A percentile compares a stretch with the other conserved stretches of the same genome.
These are phyloP conservation scores for Russula sp. DNA, from an alignment of 768 basidiomycete species.

Conservation along the genomic window DNA sequence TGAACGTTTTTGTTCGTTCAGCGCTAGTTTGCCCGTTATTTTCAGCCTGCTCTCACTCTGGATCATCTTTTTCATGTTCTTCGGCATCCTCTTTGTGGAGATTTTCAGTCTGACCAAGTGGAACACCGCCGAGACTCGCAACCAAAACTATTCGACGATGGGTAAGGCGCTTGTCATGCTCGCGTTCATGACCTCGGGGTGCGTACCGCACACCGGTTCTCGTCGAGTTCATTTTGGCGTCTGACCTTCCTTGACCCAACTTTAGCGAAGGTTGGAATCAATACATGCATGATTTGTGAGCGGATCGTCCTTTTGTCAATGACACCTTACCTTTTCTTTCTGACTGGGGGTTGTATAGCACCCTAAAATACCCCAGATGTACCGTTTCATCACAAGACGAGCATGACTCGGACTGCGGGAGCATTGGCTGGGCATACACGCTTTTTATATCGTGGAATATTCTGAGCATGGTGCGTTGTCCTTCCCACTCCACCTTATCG, in stretches of 20 bases:
- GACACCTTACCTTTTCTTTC: not conserved
- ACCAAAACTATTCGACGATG: slow-evolving; percentile 74
- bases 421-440: slow-evolving; percentile 69
- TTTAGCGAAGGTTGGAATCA: slow-evolving; percentile 91
- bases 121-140: slow-evolving; percentile 58
- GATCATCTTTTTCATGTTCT: slow-evolving; percentile 87
- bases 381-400: slow-evolving; percentile 43
- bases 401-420: slow-evolving; percentile 81
- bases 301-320: not conserved
- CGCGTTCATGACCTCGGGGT: slow-evolving; percentile 92
- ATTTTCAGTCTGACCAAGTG: slow-evolving; percentile 90
- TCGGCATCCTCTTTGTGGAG: slow-evolving; percentile 80
- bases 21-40: slow-evolving; percentile 82
- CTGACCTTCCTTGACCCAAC: not conserved
- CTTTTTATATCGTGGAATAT: slow-evolving; percentile 95
- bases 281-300: slow-evolving; percentile 95
- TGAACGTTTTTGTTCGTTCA: slow-evolving; percentile 25
- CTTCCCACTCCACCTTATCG: not conserved
- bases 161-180: slow-evolving; percentile 81
- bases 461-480: slow-evolving; percentile 71
- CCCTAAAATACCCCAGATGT: slow-evolving; percentile 73
- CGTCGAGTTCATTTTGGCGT: not conserved
- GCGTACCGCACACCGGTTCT: slow-evolving; percentile 24
- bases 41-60: slow-evolving; percentile 79
- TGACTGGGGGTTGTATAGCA: slow-evolving; percentile 36